phyloP scores from a whole-genome alignment of 768 basidiomycete genomes.

The Lactifluus volemus region DNA sequence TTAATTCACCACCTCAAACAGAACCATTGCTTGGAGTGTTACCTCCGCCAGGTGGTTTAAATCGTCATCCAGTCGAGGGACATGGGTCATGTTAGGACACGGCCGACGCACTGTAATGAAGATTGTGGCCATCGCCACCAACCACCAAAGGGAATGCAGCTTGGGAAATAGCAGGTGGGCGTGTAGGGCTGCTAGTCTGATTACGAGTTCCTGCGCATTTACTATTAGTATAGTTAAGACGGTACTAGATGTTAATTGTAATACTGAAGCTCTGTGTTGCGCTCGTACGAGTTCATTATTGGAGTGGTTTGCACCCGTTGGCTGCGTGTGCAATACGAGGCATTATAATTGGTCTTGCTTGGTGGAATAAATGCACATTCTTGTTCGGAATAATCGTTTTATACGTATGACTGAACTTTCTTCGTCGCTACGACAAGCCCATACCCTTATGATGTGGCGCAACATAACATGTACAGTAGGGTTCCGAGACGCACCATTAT shows the following conservation, averaged over 20 bases:
- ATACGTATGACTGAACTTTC: no score
- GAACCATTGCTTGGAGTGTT: conserved; percentile 1
- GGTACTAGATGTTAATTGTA: no score
- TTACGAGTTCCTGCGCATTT: background rate
- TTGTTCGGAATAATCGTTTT: no score
- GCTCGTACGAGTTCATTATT: background rate
- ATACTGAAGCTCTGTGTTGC: no score
- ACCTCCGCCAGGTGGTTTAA: background rate
- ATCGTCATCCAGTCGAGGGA: background rate
- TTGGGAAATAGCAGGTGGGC: background rate
- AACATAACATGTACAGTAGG: no score
- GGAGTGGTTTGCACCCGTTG: background rate
- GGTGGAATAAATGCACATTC: no score
- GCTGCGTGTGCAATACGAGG: background rate
- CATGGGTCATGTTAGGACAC: background rate
- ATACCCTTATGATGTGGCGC: no score
- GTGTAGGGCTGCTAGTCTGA: background rate
- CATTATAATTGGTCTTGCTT: no score
- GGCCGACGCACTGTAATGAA: background rate
- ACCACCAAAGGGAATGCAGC: background rate
- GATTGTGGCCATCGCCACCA: background rate
- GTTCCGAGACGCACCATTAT: no score
- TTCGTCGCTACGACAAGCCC: no score
- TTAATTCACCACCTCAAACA: background rate
- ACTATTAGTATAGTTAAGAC: background rate